A percentile compares a stretch with the other conserved stretches of the same genome.
phyloP scores from a whole-genome alignment of 2,329 filamentous ascomycete genomes.

The Alternaria gaisen region DNA sequence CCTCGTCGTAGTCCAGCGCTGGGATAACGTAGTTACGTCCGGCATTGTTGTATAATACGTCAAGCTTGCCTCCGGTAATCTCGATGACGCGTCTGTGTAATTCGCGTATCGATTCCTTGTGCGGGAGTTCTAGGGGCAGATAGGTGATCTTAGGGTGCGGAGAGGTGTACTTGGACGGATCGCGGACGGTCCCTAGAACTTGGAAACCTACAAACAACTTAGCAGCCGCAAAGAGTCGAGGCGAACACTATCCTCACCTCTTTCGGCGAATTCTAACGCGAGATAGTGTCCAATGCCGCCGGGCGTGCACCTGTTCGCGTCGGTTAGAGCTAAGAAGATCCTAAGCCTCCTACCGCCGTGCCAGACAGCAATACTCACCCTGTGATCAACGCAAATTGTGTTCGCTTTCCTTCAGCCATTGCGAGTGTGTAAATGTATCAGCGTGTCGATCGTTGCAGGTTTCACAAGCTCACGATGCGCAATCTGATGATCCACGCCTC shows the following conservation, averaged over 20 bases:
- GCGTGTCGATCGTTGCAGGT: neutral
- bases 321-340: constrained; percentile 11
- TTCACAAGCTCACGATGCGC: neutral
- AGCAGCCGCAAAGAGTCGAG: neutral
- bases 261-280: constrained; percentile 64
- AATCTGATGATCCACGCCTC: constrained; percentile 2
- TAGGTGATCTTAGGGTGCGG: constrained; percentile 63
- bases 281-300: constrained; percentile 68
- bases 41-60: constrained; percentile 68
- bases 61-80: constrained; percentile 60
- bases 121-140: constrained; percentile 63
- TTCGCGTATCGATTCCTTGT: constrained; percentile 57
- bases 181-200: constrained; percentile 67
- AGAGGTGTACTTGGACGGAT: constrained; percentile 59
- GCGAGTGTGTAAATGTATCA: neutral
- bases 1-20: constrained; percentile 62
- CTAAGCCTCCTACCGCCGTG: neutral
- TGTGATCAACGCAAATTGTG: constrained; percentile 49
- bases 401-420: constrained; percentile 26
- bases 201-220: constrained; percentile 54
- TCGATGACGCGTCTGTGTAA: constrained; percentile 58
- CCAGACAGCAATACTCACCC: constrained; percentile 37
- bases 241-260: constrained; percentile 36
- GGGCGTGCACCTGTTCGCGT: constrained; percentile 56
- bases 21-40: constrained; percentile 66